phyloP scores from a whole-genome alignment of 2,329 filamentous ascomycete species.

The Diaporthe velutina region DNA sequence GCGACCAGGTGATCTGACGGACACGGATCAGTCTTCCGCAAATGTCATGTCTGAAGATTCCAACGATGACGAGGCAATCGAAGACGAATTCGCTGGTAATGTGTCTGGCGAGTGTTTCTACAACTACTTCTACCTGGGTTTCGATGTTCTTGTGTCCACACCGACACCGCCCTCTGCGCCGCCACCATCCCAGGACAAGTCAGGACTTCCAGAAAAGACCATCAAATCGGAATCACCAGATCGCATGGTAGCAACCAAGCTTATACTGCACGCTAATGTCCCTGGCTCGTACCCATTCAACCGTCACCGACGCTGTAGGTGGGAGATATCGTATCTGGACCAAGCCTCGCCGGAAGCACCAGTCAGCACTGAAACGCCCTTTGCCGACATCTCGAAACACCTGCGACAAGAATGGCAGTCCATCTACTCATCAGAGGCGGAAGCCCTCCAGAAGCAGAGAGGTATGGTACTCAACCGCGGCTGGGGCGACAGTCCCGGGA shows the following conservation, averaged over 20 bases:
- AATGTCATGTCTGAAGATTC: constrained; percentile 79
- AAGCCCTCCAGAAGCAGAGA: constrained; percentile 66
- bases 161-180: constrained; percentile 74
- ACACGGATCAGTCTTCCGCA: constrained; percentile 81
- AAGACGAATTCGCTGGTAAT: constrained; percentile 67
- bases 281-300: constrained; percentile 98
- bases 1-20: constrained; percentile 70
- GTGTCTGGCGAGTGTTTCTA: constrained; percentile 86
- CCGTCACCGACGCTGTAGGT: constrained; percentile 88
- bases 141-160: constrained; percentile 91
- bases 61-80: constrained; percentile 70
- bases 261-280: constrained; percentile 95
- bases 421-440: constrained; percentile 69
- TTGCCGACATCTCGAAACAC: constrained; percentile 77
- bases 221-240: constrained; percentile 64
- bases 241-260: constrained; percentile 86
- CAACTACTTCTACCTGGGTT: constrained; percentile 96
- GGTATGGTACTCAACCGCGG: constrained; percentile 93
- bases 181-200: constrained; percentile 64
- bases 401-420: constrained; percentile 79
- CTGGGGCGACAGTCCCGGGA: constrained; percentile 92
- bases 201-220: constrained; percentile 46
- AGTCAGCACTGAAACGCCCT: constrained; percentile 82
- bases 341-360: constrained; percentile 58
- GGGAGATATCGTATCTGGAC: constrained; percentile 77